Conservation (phyloP, 768 basidiomycete genomes). For the Kwoniella sp. region DNA sequence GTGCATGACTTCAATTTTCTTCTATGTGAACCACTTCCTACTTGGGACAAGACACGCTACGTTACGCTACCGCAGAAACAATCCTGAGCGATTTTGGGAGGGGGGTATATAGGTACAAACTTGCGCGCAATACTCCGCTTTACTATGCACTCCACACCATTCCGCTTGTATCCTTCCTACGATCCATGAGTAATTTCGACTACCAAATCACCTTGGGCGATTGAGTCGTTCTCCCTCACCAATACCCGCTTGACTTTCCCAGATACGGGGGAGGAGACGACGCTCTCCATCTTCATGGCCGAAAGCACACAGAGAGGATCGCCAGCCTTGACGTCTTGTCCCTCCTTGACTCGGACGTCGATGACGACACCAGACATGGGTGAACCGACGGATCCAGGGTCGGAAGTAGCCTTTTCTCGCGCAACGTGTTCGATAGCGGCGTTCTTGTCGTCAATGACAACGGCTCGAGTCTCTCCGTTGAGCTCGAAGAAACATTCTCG, state of each 20-base stretch:
- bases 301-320: constrained; percentile 93
- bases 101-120: too few species aligned
- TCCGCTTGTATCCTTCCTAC: neutral
- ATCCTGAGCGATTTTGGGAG: too few species aligned
- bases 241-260: constrained; percentile 93
- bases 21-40: too few species aligned
- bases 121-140: too few species aligned
- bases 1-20: too few species aligned
- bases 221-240: constrained; percentile 90
- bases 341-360: constrained; percentile 96
- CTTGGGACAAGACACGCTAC: too few species aligned
- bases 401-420: constrained; percentile 88
- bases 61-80: too few species aligned
- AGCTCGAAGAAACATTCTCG: constrained; percentile 99
- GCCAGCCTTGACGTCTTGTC: constrained; percentile 95
- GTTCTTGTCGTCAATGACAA: constrained; percentile 92
- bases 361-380: constrained; percentile 95
- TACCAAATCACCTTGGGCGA: constrained; percentile 88
- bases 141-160: neutral
- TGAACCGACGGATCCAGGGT: constrained; percentile 95
- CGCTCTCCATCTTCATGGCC: constrained; percentile 99
- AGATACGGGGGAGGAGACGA: constrained; percentile 93
- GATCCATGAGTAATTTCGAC: constrained; percentile 75
- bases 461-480: constrained; percentile 95
- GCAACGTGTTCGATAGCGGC: constrained; percentile 94